Base-by-base conservation (phyloP, 2,329 filamentous ascomycete genomes). In the Hymenoscyphus infarciens region DNA sequence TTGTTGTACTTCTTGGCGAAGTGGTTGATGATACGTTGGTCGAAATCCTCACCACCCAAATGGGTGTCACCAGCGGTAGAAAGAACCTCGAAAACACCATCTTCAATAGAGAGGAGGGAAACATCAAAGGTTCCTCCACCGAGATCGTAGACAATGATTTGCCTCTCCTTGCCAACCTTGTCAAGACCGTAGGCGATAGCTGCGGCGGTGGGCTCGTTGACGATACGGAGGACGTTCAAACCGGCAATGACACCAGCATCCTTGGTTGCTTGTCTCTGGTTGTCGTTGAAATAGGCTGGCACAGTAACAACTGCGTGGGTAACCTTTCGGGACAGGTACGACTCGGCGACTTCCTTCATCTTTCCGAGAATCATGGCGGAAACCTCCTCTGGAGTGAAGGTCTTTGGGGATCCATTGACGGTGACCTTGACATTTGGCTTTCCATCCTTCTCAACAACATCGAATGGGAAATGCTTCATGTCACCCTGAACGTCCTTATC, bases 1-100 rank as follows among this genome's bases (percentile, higher is more conserved):
- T 97, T 97, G 89, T 98, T 98, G 88, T 96, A 98, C 73, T 85
- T 83, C 89, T 98, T 97, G 83, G 89, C 88, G 77, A 98, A 92
- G 87, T 94, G 85, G 84, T 90, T 92, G 83, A 98, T 97, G 78
- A 98, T 85, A 77, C 94, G 89, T 86, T 98, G 92, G 79, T 98
- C 94, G 78, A 98, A 98, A 83, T 98, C 94, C 80, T 98, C 93
- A 87, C 93, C 93, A 89, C 93, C 93, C 72, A 97, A 87, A 79
- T 97, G 93, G 73, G 93, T 97, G 78, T 97, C 93, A 92, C 93
- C 92, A 76, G 92, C 92, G 73, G 92, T 97, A 78, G 93, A 90
- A 79, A 94, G 80, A 72, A 97, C 93, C 83, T 97, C 92, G 76
- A 97, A 97, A 72, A 96, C 91, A 77, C 93, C 93, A 75, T 92